Evolutionary conservation across 129 eudicot species (phyloP).

Genomic region (Arctium lappa): DNA sequence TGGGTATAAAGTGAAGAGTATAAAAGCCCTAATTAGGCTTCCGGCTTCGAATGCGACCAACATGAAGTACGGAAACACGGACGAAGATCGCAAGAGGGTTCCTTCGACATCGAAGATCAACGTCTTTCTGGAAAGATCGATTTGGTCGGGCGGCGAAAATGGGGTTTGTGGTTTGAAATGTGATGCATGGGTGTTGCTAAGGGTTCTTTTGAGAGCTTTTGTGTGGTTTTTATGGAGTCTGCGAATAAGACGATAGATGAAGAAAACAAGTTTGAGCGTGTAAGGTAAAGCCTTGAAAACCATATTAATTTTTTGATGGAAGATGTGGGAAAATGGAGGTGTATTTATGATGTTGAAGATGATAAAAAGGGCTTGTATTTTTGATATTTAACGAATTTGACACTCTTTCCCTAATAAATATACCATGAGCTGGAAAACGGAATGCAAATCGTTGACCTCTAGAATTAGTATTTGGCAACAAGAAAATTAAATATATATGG

Average conservation of each 20-base stretch:
- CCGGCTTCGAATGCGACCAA: conserved; percentile 69
- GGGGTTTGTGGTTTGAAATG: conserved; percentile 18
- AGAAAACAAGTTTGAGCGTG: conserved; percentile 27
- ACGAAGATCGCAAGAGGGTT: conserved; percentile 39
- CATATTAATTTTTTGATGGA: conserved; percentile 19
- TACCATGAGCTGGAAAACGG: background rate
- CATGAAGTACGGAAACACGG: conserved; percentile 64
- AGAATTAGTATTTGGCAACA: background rate
- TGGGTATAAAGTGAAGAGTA: conserved; percentile 41
- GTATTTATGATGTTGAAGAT: conserved; percentile 24
- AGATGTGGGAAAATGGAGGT: background rate
- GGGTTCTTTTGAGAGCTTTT: conserved; percentile 37
- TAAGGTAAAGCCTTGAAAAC: conserved; percentile 32
- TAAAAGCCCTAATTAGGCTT: conserved; percentile 44
- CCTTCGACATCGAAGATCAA: conserved; percentile 40
- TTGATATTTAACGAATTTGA: background rate
- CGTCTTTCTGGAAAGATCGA: conserved; percentile 22
- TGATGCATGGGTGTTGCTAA: conserved; percentile 31
- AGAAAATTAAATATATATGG: background rate
- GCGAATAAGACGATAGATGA: conserved; percentile 28
- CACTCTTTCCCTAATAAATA: conserved; percentile 6
- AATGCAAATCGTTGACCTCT: background rate
- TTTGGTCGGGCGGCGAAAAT: background rate
- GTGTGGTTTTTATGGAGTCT: conserved; percentile 27
- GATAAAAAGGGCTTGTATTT: conserved; percentile 2